Percentiles rank a stretch among this genome's conserved stretches.
phyloP scores from a whole-genome alignment of 2,329 filamentous ascomycete species.

The Stachybotrys chartarum region DNA sequence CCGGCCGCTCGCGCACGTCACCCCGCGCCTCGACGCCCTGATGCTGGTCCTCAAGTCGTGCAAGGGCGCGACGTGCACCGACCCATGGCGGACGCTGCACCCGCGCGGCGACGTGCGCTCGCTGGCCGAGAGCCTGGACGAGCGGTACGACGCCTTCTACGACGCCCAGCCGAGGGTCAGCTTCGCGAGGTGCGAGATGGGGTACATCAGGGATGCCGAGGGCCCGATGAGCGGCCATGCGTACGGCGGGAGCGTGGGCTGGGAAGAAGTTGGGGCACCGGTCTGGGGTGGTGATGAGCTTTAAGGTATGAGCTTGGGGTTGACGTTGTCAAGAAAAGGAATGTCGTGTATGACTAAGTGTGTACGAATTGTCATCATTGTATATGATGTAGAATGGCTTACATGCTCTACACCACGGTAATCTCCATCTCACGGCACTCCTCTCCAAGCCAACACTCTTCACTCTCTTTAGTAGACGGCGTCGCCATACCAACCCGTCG shows the following conservation, averaged over 20 bases:
- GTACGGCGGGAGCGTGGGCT: background rate
- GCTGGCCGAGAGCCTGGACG: background rate
- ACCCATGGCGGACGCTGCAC: conserved; percentile 6
- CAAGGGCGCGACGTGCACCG: conserved; percentile 1
- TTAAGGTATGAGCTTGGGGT: too few species aligned
- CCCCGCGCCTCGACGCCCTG: conserved; percentile 6
- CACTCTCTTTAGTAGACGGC: too few species aligned
- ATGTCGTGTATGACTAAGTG: too few species aligned
- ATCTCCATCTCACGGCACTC: too few species aligned
- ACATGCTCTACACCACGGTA: too few species aligned
- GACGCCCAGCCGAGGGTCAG: conserved; percentile 1
- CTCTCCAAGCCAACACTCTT: too few species aligned
- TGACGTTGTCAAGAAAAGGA: too few species aligned
- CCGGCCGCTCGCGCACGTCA: background rate
- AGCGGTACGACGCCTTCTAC: conserved; percentile 4
- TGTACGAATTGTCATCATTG: too few species aligned
- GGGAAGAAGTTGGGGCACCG: background rate
- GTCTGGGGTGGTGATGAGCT: too few species aligned
- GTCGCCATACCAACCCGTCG: too few species aligned
- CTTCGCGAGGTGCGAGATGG: background rate
- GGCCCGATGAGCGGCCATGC: background rate
- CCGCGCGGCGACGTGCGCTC: background rate
- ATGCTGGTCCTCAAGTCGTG: conserved; percentile 8
- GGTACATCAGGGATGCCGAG: background rate
- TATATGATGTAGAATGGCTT: too few species aligned